Conservation (phyloP, 225 moss, liverwort and hornwort genomes). For the Physcomitrellopsis africana region DNA sequence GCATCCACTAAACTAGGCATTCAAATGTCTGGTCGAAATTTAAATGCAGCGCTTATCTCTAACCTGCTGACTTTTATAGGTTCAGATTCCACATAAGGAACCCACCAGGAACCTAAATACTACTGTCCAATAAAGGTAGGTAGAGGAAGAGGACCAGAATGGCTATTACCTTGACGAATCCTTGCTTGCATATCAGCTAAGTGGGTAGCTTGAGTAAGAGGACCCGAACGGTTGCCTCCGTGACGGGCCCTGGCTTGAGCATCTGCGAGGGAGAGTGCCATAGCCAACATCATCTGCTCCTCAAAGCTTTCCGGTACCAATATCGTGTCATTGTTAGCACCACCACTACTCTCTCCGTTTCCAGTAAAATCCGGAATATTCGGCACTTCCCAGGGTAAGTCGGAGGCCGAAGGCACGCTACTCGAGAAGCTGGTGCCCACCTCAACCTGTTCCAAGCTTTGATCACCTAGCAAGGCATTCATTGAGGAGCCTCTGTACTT, state of each 20-base stretch:
- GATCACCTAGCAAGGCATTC: slow-evolving; percentile 46
- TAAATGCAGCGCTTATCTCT: slow-evolving; percentile 21
- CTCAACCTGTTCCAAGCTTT: slow-evolving; percentile 68
- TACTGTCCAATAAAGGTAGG: slow-evolving; percentile 37
- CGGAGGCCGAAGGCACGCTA: slow-evolving; percentile 67
- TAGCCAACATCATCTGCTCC: slow-evolving; percentile 74
- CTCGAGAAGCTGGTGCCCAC: slow-evolving; percentile 69
- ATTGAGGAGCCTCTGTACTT: slow-evolving; percentile 46
- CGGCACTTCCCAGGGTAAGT: slow-evolving; percentile 63
- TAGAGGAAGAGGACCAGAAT: slow-evolving; percentile 43
- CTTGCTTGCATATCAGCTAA: slow-evolving; percentile 32
- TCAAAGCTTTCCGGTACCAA: slow-evolving; percentile 66
- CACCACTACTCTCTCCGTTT: slow-evolving; percentile 57
- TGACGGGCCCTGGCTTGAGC: slow-evolving; percentile 48
- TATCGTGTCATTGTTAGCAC: slow-evolving; percentile 44
- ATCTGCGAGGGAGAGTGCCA: slow-evolving; percentile 69
- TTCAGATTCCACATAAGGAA: neutral
- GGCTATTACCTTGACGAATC: slow-evolving; percentile 35
- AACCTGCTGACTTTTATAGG: slow-evolving; percentile 40
- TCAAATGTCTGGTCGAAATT: slow-evolving; percentile 1
- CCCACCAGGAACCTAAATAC: neutral
- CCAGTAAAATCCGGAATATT: slow-evolving; percentile 26
- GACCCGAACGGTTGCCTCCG: slow-evolving; percentile 43
- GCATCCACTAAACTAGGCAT: slow-evolving; percentile 22
- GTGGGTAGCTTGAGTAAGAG: slow-evolving; percentile 32